Evolutionary conservation across 768 basidiomycete genomes (phyloP), one percentile per base, ranked within the genome.

Genomic region (Asterophora lycoperdoides): DNA sequence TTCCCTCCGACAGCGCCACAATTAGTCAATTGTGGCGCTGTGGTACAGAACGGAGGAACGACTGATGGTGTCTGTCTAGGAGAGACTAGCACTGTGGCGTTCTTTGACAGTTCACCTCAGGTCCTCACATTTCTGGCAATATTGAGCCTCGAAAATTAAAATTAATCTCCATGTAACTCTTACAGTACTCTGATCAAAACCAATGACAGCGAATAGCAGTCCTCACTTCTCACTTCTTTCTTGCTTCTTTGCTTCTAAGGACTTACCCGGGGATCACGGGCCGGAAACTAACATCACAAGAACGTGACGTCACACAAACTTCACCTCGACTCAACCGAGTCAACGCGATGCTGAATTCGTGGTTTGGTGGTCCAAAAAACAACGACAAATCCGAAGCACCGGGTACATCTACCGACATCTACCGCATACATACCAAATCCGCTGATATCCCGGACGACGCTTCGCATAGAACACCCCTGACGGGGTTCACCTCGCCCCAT

Each of bases 401-500:
- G 8, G 26, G 17, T 14, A 11, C 4, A 5, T 29, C 37, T 1
- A 39, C 37, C 20, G 37, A 40, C 20, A 10, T 40, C 2, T 26
- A 36, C 14, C 30, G 46, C 2, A 33, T 40, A 48, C n/a, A 1
- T 17, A 48, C 40, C 18, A 15, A 41, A 11, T 20, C 33, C 20
- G 34, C 39, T 23, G 34, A 48, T 30, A 14, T 33, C 15, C 30
- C n/a, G 32, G 41, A 43, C 40, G 48, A 47, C n/a, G 35, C n/a
- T 20, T 11, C 26, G 7, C 36, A 11, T 6, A 41, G 35, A 17
- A 41, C 47, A n/a, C 45, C 54, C 11, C 40, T 50, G 7, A 37
- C 36, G 18, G 55, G 47, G 8, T 60, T 74, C 53, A 65, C 68
- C 23, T 83, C 83, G 1, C 82, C 82, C 26, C 85, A 87, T 56